phyloP scores from a whole-genome alignment of 352 stramenopile species.

The Aphanomyces invadans region DNA sequence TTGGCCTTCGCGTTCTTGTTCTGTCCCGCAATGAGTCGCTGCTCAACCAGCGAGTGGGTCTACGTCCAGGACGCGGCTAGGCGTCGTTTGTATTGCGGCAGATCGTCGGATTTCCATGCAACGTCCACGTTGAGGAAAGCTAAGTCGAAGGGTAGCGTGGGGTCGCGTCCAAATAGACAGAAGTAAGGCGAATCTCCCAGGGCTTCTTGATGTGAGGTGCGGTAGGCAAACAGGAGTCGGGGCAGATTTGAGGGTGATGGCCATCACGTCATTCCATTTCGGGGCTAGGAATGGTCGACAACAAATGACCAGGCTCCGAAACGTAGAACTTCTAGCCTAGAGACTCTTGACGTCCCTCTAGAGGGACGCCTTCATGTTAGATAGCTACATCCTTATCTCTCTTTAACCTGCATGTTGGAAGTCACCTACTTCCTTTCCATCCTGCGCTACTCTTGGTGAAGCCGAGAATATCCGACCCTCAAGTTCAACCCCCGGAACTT shows the following conservation, averaged over 20 bases:
- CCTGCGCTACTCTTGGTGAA: too few species aligned
- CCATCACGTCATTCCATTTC: background rate
- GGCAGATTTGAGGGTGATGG: background rate
- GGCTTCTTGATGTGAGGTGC: background rate
- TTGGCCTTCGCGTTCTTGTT: background rate
- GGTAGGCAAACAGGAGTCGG: background rate
- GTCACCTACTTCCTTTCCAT: too few species aligned
- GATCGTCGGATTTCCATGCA: background rate
- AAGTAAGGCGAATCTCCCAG: background rate
- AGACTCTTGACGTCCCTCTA: too few species aligned
- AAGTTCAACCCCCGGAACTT: too few species aligned
- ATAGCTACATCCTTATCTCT: too few species aligned
- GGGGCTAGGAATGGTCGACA: background rate
- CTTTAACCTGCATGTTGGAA: too few species aligned
- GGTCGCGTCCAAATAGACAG: background rate
- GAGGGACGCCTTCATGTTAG: too few species aligned
- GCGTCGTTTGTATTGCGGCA: background rate
- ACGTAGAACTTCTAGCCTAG: background rate
- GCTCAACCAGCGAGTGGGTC: background rate
- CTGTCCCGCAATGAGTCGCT: background rate
- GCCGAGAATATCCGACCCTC: too few species aligned
- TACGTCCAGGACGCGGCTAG: background rate
- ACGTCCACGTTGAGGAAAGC: background rate
- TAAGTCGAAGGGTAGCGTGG: background rate
- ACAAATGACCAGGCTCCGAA: background rate